Percentiles rank a stretch among this genome's conserved stretches.
These are phyloP conservation scores for Bipolaris gigantea DNA, from an alignment of 2,329 filamentous ascomycete species.

Conservation along the genomic window DNA sequence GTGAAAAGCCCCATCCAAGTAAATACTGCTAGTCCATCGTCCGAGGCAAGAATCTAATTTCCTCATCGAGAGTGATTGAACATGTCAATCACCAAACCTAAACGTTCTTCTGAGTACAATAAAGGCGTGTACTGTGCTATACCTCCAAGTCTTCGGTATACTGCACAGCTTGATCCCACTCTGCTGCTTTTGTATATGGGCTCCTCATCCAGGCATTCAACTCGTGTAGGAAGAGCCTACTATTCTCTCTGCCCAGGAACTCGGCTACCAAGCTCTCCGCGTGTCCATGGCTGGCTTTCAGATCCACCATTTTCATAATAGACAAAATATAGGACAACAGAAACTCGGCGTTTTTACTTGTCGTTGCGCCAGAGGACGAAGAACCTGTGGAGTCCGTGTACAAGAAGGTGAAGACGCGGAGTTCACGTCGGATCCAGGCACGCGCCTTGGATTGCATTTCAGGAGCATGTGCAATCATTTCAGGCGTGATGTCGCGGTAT, in stretches of 20 bases:
- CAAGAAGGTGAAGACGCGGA: constrained; percentile 80
- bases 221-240: constrained; percentile 81
- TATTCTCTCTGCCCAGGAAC: constrained; percentile 74
- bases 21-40: background rate
- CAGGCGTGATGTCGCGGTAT: constrained; percentile 73
- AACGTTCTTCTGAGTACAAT: no score
- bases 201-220: constrained; percentile 80
- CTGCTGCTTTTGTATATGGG: constrained; percentile 69
- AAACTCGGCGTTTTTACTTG: constrained; percentile 74
- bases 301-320: constrained; percentile 79
- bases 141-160: constrained; percentile 50
- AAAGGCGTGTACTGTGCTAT: background rate
- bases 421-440: constrained; percentile 79
- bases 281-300: constrained; percentile 75
- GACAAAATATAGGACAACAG: constrained; percentile 83
- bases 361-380: constrained; percentile 24
- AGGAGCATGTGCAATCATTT: constrained; percentile 63
- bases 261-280: constrained; percentile 79
- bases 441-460: constrained; percentile 75
- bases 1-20: background rate
- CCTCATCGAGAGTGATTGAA: no score
- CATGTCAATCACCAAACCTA: no score
- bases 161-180: constrained; percentile 81
- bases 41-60: background rate
- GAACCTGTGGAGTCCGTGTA: constrained; percentile 42